These are phyloP conservation scores for Dianthus caryophyllus DNA, from an alignment of 148 eudicot genomes.

Conservation along the genomic window DNA sequence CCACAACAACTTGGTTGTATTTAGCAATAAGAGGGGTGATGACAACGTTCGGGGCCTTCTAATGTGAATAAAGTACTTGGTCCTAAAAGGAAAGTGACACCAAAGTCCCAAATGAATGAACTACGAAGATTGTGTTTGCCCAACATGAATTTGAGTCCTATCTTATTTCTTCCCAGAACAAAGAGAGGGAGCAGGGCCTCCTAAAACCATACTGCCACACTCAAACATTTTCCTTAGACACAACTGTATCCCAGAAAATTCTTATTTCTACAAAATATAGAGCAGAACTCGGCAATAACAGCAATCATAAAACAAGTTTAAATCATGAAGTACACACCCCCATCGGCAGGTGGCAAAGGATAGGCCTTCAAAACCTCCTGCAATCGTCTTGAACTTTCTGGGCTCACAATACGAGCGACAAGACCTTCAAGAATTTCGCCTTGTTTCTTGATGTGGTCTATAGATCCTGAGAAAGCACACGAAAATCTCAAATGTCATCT, in stretches of 20 bases:
- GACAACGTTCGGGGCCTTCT: background rate
- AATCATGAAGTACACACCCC: slow-evolving; percentile 39
- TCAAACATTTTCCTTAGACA: background rate
- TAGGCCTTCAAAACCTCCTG: slow-evolving; percentile 62
- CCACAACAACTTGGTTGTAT: background rate
- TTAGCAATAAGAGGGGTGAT: background rate
- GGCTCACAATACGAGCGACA: slow-evolving; percentile 89
- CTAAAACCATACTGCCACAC: slow-evolving; percentile 2
- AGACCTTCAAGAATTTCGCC: slow-evolving; percentile 99
- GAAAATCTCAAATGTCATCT: slow-evolving; percentile 7
- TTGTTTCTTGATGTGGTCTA: slow-evolving; percentile 72
- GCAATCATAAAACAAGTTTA: background rate
- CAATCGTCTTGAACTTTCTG: slow-evolving; percentile 71
- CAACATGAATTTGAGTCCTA: background rate
- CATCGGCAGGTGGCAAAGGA: slow-evolving; percentile 48
- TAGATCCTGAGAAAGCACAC: slow-evolving; percentile 51
- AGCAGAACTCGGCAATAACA: background rate
- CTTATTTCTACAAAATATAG: background rate
- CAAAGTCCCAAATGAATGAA: background rate
- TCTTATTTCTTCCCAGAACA: background rate
- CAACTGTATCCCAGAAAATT: background rate
- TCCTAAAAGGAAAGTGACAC: background rate
- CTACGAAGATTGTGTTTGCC: background rate
- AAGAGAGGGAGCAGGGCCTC: background rate
- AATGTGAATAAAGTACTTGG: background rate